Evolutionary conservation across 208 protist genomes (phyloP).

Genomic region (Trypanosoma grayi): DNA sequence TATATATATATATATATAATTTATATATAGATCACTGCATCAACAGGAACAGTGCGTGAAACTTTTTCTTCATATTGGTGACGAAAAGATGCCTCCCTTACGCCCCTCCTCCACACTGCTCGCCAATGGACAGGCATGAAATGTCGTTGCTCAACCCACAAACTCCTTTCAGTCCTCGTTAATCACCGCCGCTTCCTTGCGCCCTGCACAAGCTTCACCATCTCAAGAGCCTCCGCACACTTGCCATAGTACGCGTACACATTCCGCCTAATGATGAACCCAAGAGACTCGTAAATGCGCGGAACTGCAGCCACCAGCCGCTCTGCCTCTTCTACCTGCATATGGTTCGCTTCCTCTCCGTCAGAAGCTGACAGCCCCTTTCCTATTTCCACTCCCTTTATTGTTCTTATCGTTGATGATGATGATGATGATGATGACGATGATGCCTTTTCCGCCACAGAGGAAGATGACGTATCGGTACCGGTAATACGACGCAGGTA

Average conservation of each 20-base stretch:
- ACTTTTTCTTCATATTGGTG: too few relatives aligned
- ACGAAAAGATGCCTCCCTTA: too few relatives aligned
- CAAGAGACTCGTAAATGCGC: slow-evolving; percentile 42
- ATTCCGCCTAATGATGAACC: slow-evolving; percentile 47
- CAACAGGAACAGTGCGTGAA: too few relatives aligned
- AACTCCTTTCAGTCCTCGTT: too few relatives aligned
- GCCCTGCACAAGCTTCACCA: slow-evolving; percentile 31
- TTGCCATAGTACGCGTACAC: slow-evolving; percentile 58
- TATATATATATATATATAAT: too few relatives aligned
- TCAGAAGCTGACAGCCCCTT: not conserved
- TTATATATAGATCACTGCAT: too few relatives aligned
- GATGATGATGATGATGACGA: too few relatives aligned
- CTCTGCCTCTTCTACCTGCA: slow-evolving; percentile 24
- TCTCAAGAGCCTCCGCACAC: slow-evolving; percentile 59
- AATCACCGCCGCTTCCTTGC: slow-evolving; percentile 16
- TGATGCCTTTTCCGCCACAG: not conserved
- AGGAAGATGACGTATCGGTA: not conserved
- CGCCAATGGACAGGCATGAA: too few relatives aligned
- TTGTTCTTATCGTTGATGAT: too few relatives aligned
- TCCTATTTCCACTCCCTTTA: too few relatives aligned
- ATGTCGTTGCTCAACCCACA: not conserved
- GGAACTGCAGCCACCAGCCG: slow-evolving; percentile 29
- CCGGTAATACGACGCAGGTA: slow-evolving; percentile 17
- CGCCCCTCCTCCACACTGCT: too few relatives aligned
- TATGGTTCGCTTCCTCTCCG: not conserved